Evolutionary conservation across 2,329 filamentous ascomycete species (phyloP).

Genomic region (Apiospora pterosperma): DNA sequence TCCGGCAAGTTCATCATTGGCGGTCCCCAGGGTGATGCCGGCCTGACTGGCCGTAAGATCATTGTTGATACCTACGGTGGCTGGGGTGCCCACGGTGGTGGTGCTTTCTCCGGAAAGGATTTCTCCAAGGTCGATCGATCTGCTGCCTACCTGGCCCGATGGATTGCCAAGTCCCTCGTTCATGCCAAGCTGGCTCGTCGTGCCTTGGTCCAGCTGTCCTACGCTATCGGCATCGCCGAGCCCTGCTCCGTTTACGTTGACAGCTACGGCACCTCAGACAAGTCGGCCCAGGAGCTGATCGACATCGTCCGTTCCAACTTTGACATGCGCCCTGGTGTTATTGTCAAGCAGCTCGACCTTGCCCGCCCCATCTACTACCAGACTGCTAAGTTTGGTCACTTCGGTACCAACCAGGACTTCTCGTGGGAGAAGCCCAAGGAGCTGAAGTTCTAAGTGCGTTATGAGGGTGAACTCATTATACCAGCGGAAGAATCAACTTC

Average conservation of each 20-base stretch:
- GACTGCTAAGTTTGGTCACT: slow-evolving; percentile 99
- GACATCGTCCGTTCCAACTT: slow-evolving; percentile 95
- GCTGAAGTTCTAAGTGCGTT: slow-evolving; percentile 74
- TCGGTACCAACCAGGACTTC: slow-evolving; percentile 94
- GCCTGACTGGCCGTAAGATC: slow-evolving; percentile 99
- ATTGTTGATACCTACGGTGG: slow-evolving; percentile 99
- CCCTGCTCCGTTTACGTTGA: slow-evolving; percentile 98
- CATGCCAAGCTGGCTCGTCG: slow-evolving; percentile 85
- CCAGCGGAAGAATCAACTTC: slow-evolving; percentile 36
- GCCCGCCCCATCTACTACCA: slow-evolving; percentile 96
- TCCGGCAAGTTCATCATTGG: slow-evolving; percentile 99
- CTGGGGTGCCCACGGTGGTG: slow-evolving; percentile 99
- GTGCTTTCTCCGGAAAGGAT: slow-evolving; percentile 99
- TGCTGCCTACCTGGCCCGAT: slow-evolving; percentile 93
- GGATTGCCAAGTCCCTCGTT: slow-evolving; percentile 98
- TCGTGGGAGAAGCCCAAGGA: slow-evolving; percentile 97
- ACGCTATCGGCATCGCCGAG: slow-evolving; percentile 98
- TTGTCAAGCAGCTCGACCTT: slow-evolving; percentile 94
- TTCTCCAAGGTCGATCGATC: slow-evolving; percentile 99
- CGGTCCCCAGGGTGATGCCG: slow-evolving; percentile 97
- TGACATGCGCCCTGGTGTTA: slow-evolving; percentile 95
- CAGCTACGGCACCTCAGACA: slow-evolving; percentile 90
- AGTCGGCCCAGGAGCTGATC: slow-evolving; percentile 88
- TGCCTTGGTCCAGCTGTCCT: slow-evolving; percentile 94
- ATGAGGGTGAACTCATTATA: slow-evolving; percentile 10